Percentiles rank a stretch among this genome's conserved stretches.
Conservation (phyloP, 208 protist genomes). For the Novymonas esmeraldas region DNA sequence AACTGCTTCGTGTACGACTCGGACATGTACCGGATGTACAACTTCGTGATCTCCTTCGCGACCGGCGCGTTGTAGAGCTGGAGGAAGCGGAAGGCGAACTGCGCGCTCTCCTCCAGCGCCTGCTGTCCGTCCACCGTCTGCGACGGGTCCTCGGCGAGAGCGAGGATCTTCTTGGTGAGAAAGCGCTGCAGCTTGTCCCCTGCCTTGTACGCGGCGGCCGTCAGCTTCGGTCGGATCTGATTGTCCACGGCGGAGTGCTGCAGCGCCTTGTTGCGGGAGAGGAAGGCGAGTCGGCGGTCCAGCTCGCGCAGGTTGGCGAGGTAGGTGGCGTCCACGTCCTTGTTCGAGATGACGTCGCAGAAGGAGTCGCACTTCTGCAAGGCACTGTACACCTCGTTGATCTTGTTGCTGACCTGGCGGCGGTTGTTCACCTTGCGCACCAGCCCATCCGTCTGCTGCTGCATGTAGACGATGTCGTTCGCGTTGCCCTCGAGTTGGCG, state of each 20-base stretch:
- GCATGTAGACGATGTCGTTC: constrained; percentile 84
- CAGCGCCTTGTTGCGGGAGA: constrained; percentile 73
- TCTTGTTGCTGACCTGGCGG: constrained; percentile 67
- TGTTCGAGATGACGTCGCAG: constrained; percentile 73
- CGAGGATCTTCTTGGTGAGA: constrained; percentile 53
- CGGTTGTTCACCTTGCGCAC: constrained; percentile 77
- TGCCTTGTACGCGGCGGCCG: constrained; percentile 62
- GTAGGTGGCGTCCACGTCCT: constrained; percentile 72
- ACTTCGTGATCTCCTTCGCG: constrained; percentile 51
- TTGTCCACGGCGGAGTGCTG: constrained; percentile 79
- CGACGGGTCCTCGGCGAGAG: constrained; percentile 41
- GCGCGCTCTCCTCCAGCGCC: constrained; percentile 55
- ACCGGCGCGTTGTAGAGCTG: constrained; percentile 76
- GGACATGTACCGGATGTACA: constrained; percentile 73
- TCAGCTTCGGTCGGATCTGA: constrained; percentile 79
- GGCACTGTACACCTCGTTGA: constrained; percentile 82
- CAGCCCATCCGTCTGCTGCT: constrained; percentile 72
- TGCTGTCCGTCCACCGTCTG: constrained; percentile 54
- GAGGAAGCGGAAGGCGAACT: constrained; percentile 81
- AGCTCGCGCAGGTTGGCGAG: constrained; percentile 73
- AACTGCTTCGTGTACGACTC: constrained; percentile 51
- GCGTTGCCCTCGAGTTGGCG: constrained; percentile 70
- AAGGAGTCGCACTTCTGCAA: constrained; percentile 87
- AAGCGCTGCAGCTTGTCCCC: constrained; percentile 84
- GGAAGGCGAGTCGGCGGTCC: constrained; percentile 68